phyloP scores from a whole-genome alignment of 2,329 filamentous ascomycete genomes.

The Diaporthe sp. region DNA sequence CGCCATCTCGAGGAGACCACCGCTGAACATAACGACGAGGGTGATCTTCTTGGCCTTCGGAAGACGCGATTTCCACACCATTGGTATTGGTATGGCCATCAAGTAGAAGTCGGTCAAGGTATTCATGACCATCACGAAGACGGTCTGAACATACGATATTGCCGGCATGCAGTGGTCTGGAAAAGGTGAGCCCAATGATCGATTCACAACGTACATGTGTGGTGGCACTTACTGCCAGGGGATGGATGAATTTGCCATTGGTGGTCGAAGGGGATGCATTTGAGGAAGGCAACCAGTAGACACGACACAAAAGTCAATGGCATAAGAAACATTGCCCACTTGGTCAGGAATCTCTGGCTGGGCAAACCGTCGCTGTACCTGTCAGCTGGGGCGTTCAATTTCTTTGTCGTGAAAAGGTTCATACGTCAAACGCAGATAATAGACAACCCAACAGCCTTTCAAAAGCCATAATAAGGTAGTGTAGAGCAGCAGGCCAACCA shows the following conservation, averaged over 20 bases:
- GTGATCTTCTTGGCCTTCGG: conserved; percentile 57
- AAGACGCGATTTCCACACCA: conserved; percentile 61
- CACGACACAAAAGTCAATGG: conserved; percentile 59
- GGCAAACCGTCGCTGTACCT: conserved; percentile 54
- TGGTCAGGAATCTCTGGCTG: conserved; percentile 54
- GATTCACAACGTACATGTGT: too few species aligned
- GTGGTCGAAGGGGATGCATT: conserved; percentile 58
- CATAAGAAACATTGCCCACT: conserved; percentile 57
- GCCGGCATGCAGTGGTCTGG: conserved; percentile 59
- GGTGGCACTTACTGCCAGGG: conserved; percentile 58
- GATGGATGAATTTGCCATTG: conserved; percentile 66
- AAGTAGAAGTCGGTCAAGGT: conserved; percentile 63
- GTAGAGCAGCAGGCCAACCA: conserved; percentile 66
- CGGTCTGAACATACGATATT: conserved; percentile 60
- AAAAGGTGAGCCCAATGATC: background rate
- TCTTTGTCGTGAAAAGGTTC: background rate
- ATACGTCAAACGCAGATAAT: conserved; percentile 65
- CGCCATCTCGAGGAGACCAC: conserved; percentile 64
- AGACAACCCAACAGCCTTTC: conserved; percentile 66
- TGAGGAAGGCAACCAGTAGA: conserved; percentile 59
- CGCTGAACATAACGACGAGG: conserved; percentile 63
- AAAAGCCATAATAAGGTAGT: conserved; percentile 64
- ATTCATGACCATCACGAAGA: conserved; percentile 62
- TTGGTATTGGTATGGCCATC: conserved; percentile 63
- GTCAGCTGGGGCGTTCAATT: background rate